phyloP scores from a whole-genome alignment of 2,329 filamentous ascomycete species.

The Curvularia verruculosa region DNA sequence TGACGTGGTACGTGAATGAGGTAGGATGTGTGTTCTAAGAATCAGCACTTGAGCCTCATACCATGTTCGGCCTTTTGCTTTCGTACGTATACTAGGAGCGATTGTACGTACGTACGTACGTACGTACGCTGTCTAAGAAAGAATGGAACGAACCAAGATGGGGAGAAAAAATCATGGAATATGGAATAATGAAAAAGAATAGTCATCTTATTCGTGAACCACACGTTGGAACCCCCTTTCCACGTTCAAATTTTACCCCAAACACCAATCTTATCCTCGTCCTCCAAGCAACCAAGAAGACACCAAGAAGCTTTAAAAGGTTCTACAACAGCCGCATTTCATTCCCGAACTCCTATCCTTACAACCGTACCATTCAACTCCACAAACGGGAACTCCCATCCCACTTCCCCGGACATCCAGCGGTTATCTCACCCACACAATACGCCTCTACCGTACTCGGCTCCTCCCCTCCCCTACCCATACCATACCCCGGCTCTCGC shows the following conservation, averaged over 20 bases:
- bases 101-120: not conserved
- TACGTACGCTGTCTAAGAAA: not conserved
- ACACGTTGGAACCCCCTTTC: not conserved
- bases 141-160: not conserved
- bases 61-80: not conserved
- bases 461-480: too few relatives aligned
- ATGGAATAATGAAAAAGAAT: not conserved
- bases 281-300: not conserved
- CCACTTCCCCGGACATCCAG: not conserved
- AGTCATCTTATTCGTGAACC: too few relatives aligned
- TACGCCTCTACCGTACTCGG: not conserved
- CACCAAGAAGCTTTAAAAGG: not conserved
- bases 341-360: not conserved
- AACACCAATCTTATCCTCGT: not conserved
- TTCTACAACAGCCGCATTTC: not conserved
- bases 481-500: not conserved
- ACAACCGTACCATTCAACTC: not conserved
- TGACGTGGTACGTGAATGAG: not conserved
- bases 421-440: not conserved
- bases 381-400: not conserved
- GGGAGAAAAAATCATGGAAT: not conserved
- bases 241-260: not conserved
- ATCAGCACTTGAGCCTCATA: slow-evolving; percentile 1
- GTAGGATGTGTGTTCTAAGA: not conserved
- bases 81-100: not conserved